A percentile compares a stretch with the other conserved stretches of the same genome.
Conservation (phyloP, 306 rosid species). For the Crotalaria pallida region DNA sequence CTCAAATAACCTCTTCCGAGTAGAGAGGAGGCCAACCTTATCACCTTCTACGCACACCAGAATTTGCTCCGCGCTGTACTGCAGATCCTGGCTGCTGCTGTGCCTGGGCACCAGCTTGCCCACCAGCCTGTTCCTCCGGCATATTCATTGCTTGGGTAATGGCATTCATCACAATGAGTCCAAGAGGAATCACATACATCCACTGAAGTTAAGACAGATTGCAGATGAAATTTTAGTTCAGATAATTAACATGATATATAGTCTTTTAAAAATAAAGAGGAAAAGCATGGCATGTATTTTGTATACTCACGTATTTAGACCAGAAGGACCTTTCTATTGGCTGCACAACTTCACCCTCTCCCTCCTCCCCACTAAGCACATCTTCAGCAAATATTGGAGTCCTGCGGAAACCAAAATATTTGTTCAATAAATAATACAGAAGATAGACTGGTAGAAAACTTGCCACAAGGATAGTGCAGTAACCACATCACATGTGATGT, state of each 20-base stretch:
- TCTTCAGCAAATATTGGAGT: conserved; percentile 85
- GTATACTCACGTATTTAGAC: conserved; percentile 91
- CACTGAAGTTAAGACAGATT: conserved; percentile 48
- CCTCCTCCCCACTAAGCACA: conserved; percentile 56
- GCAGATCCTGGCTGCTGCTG: conserved; percentile 44
- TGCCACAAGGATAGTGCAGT: conserved; percentile 1
- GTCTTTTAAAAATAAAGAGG: neutral
- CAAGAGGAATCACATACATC: conserved; percentile 96
- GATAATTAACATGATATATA: neutral
- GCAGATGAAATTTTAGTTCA: neutral
- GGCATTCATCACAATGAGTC: conserved; percentile 90
- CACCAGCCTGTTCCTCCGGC: conserved; percentile 80
- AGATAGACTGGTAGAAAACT: conserved; percentile 6
- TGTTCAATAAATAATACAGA: neutral
- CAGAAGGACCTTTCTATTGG: conserved; percentile 84
- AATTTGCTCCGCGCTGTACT: conserved; percentile 60
- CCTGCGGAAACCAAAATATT: conserved; percentile 41
- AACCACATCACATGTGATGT: neutral
- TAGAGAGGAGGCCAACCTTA: conserved; percentile 11
- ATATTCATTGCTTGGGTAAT: conserved; percentile 92
- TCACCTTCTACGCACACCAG: conserved; percentile 72
- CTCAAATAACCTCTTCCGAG: conserved; percentile 5
- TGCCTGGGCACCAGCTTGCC: conserved; percentile 46
- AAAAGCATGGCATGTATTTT: neutral
- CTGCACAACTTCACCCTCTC: conserved; percentile 58